Conservation (phyloP, 2,329 filamentous ascomycete genomes). For the Aspergillus aculeatinus region DNA sequence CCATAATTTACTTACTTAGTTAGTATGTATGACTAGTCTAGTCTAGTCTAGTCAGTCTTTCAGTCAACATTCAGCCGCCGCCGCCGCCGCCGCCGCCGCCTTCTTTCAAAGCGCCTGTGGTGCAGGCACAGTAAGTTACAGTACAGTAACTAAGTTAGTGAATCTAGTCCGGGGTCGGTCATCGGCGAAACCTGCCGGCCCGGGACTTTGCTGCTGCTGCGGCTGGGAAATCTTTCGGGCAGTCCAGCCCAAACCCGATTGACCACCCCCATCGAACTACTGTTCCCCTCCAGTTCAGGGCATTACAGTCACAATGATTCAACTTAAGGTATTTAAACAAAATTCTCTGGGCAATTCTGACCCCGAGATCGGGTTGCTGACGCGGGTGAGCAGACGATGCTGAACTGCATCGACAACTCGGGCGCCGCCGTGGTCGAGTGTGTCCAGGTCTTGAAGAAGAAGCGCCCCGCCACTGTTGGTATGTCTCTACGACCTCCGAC, state of each 20-base stretch:
- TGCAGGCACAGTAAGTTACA: no score
- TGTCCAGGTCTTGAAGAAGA: conserved; percentile 87
- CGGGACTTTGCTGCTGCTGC: conserved; percentile 6
- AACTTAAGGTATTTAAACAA: conserved; percentile 65
- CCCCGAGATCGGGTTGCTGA: conserved; percentile 9
- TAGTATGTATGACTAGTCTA: no score
- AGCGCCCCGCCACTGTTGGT: conserved; percentile 84
- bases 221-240: conserved; percentile 20
- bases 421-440: conserved; percentile 97
- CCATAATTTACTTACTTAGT: no score
- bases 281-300: conserved; percentile 15
- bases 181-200: conserved; percentile 28
- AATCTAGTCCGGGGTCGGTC: conserved; percentile 21
- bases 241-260: conserved; percentile 5
- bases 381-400: conserved; percentile 67
- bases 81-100: no score
- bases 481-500: conserved; percentile 31
- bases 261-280: background rate
- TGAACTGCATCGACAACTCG: conserved; percentile 99
- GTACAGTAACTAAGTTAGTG: no score
- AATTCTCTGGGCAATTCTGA: background rate
- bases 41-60: no score
- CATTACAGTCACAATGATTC: conserved; percentile 71
- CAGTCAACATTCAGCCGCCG: no score
- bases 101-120: no score